Evolutionary conservation across 108 stramenopile species (phyloP).

Genomic region (Schizochytrium sp.): DNA sequence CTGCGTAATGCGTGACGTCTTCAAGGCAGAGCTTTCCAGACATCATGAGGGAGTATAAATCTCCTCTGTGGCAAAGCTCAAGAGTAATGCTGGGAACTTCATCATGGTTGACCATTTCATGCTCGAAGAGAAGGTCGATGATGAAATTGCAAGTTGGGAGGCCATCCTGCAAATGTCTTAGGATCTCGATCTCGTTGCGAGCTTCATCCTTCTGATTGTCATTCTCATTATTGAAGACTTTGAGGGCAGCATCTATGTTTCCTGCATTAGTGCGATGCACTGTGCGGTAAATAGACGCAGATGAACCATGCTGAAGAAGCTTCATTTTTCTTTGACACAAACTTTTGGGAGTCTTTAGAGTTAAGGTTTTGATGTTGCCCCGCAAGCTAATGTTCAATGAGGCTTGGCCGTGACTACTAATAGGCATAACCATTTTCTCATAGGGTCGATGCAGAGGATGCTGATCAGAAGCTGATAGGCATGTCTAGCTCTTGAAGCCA

Average conservation of each 20-base stretch:
- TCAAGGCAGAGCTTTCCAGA: neutral
- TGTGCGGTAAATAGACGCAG: neutral
- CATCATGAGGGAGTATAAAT: neutral
- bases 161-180: neutral
- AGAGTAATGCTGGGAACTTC: neutral
- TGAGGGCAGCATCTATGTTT: neutral
- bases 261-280: neutral
- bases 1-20: neutral
- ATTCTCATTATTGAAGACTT: neutral
- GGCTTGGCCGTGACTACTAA: too few relatives aligned
- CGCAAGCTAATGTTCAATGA: too few relatives aligned
- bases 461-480: too few relatives aligned
- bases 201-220: neutral
- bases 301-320: neutral
- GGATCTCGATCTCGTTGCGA: neutral
- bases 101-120: neutral
- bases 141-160: neutral
- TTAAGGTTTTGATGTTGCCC: too few relatives aligned
- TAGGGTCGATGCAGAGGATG: too few relatives aligned
- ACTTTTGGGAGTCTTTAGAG: too few relatives aligned
- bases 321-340: neutral
- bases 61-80: neutral
- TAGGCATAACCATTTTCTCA: too few relatives aligned
- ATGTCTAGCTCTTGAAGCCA: too few relatives aligned
- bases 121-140: neutral